Evolutionary conservation across 2,329 filamentous ascomycete species (phyloP), one percentile per base, ranked within the genome.

Genomic region (Claviceps sp.): DNA sequence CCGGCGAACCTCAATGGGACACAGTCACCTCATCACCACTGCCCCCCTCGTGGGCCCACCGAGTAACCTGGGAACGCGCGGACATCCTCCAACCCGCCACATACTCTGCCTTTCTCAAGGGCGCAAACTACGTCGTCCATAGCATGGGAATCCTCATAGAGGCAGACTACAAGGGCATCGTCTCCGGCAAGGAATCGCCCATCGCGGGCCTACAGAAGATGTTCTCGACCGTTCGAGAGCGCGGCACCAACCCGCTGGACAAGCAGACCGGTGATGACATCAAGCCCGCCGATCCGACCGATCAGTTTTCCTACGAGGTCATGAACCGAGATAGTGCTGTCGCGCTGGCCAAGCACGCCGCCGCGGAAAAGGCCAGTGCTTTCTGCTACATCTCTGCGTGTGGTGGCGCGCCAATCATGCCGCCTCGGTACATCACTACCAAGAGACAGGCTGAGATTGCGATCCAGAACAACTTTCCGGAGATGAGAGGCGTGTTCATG

Each of bases 271-370:
- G 76, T 48, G 77, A 79, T 55, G 75, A 78, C 55, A 75, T 90
- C 58, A 75, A 77, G 58, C 77, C 83, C 1, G 74, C 81, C 50
- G 82, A 86, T 65, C 77, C 73, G 46, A 81, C 82, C 59, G 82
- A 83, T 26, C 86, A 93, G 69, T 75, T 95, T 61, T 96, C 91
- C 18, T 98, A 98, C 72, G 93, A 97, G 72, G 76, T 89, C 55
- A 96, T 98, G 88, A 98, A 98, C 71, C 80, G 93, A 53, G 91
- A 97, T 70, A 81, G 74, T 71, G 91, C 91, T 47, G 81, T 97
- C 55, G 78, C 84, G 51, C 76, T 96, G 14, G 93, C 91, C 14
- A 81, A 84, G 62, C 86, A 91, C 64, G 82, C 89, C 1, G 76
- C 77, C 26, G 71, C 71, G 37, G 79, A 81, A 54, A 75, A 80